Percentiles rank a stretch among this genome's conserved stretches.
These are phyloP conservation scores for Daldinia grandis DNA, from an alignment of 495 filamentous ascomycete genomes.

Conservation along the genomic window DNA sequence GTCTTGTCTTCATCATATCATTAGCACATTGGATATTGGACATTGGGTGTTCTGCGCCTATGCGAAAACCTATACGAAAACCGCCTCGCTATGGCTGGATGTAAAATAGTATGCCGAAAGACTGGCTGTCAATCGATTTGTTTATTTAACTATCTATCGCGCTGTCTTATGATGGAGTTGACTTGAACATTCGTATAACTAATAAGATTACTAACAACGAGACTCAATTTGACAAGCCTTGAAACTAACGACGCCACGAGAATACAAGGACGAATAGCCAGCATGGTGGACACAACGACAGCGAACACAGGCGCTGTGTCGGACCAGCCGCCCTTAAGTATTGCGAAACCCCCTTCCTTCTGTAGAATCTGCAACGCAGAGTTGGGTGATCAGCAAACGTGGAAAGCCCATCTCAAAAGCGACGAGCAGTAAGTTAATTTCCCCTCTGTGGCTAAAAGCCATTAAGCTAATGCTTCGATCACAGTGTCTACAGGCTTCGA, in stretches of 20 bases:
- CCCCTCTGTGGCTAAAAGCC: not conserved
- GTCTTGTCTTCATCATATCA: not conserved
- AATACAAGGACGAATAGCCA: not conserved
- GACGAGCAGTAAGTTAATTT: not conserved
- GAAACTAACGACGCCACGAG: not conserved
- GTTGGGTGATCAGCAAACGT: not conserved
- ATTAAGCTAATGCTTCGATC: not conserved
- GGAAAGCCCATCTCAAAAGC: not conserved
- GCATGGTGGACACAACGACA: not conserved
- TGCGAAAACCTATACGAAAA: not conserved
- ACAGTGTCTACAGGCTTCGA: not conserved
- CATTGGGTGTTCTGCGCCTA: not conserved
- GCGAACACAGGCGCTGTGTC: not conserved
- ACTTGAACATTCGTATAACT: not conserved
- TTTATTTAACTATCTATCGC: not conserved
- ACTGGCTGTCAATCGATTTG: not conserved
- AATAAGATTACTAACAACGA: not conserved
- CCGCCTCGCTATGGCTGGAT: not conserved
- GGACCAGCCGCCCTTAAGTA: not conserved
- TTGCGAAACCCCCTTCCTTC: not conserved
- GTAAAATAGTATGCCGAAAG: not conserved
- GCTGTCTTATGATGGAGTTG: not conserved
- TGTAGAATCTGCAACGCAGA: not conserved
- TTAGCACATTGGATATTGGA: not conserved
- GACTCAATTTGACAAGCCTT: not conserved